Evolutionary conservation across 2,329 filamentous ascomycete genomes (phyloP).

Genomic region (Penicillium decumbens): DNA sequence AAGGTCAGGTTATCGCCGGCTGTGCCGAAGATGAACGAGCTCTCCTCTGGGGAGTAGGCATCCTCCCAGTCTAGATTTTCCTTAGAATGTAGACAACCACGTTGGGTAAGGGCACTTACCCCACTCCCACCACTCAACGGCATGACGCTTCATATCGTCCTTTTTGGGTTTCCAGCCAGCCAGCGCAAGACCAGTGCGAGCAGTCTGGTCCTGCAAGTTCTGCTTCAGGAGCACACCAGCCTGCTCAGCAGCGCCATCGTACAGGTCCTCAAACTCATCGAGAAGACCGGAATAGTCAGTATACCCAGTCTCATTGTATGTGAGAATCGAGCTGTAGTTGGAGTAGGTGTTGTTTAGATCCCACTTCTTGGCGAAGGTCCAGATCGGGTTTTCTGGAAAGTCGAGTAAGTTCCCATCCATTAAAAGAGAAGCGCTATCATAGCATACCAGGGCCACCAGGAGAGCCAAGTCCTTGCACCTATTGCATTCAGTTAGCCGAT

Average conservation of each 20-base stretch:
- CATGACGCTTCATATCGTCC: slow-evolving; percentile 38
- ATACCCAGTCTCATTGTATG: slow-evolving; percentile 56
- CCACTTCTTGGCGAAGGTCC: slow-evolving; percentile 39
- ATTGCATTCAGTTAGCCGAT: neutral
- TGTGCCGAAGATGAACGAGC: slow-evolving; percentile 53
- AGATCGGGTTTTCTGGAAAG: slow-evolving; percentile 51
- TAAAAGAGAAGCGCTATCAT: slow-evolving; percentile 33
- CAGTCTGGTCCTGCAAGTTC: slow-evolving; percentile 59
- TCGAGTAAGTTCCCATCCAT: neutral
- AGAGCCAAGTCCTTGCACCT: slow-evolving; percentile 44
- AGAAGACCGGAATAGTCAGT: slow-evolving; percentile 51
- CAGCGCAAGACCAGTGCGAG: slow-evolving; percentile 56
- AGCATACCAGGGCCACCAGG: slow-evolving; percentile 33
- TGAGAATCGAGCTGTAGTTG: slow-evolving; percentile 55
- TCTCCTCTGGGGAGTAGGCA: slow-evolving; percentile 54
- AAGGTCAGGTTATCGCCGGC: slow-evolving; percentile 58
- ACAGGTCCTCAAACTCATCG: slow-evolving; percentile 48
- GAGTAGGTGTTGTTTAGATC: slow-evolving; percentile 53
- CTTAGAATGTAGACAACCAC: slow-evolving; percentile 1
- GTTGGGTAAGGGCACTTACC: slow-evolving; percentile 21
- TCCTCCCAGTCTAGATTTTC: slow-evolving; percentile 54
- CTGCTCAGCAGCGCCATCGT: slow-evolving; percentile 45
- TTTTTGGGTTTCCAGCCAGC: slow-evolving; percentile 57
- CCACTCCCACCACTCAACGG: slow-evolving; percentile 58
- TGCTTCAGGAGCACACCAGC: slow-evolving; percentile 56